Percentiles rank a stretch among this genome's conserved stretches.
Evolutionary conservation across 495 filamentous ascomycete genomes (phyloP).

Genomic region (Penicillium bovifimosum): DNA sequence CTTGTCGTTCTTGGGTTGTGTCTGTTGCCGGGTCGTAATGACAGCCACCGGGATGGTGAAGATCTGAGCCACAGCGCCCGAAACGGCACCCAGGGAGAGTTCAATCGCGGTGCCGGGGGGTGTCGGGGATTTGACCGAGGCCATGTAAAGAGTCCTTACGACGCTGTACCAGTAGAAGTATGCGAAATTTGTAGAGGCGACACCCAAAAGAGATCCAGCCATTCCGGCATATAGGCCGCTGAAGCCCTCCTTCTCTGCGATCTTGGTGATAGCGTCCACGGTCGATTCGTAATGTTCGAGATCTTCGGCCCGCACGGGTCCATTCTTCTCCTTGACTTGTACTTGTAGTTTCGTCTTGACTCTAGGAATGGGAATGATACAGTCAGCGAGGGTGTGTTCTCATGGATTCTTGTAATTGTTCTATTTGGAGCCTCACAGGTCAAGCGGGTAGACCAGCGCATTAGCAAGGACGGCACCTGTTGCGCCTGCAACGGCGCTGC

Average conservation of each 20-base stretch:
- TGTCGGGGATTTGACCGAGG: conserved; percentile 53
- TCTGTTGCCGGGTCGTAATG: conserved; percentile 93
- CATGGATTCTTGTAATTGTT: neutral
- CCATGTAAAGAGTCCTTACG: conserved; percentile 76
- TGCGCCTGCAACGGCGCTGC: conserved; percentile 84
- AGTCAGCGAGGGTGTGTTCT: conserved; percentile 4
- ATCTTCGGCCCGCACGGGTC: conserved; percentile 33
- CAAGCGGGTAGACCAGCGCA: conserved; percentile 90
- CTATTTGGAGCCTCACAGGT: conserved; percentile 58
- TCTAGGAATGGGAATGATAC: conserved; percentile 38
- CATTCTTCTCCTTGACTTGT: conserved; percentile 64
- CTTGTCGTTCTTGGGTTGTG: conserved; percentile 72
- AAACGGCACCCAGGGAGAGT: conserved; percentile 78
- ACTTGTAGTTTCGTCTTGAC: conserved; percentile 97
- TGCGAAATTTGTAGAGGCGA: conserved; percentile 96
- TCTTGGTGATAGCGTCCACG: conserved; percentile 81
- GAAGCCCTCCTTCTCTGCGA: conserved; percentile 75
- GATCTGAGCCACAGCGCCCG: conserved; percentile 87
- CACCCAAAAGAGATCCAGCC: conserved; percentile 76
- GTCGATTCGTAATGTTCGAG: conserved; percentile 76
- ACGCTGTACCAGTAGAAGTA: conserved; percentile 99
- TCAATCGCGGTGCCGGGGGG: conserved; percentile 80
- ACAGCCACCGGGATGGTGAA: conserved; percentile 97
- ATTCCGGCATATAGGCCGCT: conserved; percentile 86
- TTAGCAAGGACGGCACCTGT: conserved; percentile 94